Percentiles rank a stretch among this genome's conserved stretches.
Conservation (phyloP, 441 rosid genomes). For the Populus hybrid region DNA sequence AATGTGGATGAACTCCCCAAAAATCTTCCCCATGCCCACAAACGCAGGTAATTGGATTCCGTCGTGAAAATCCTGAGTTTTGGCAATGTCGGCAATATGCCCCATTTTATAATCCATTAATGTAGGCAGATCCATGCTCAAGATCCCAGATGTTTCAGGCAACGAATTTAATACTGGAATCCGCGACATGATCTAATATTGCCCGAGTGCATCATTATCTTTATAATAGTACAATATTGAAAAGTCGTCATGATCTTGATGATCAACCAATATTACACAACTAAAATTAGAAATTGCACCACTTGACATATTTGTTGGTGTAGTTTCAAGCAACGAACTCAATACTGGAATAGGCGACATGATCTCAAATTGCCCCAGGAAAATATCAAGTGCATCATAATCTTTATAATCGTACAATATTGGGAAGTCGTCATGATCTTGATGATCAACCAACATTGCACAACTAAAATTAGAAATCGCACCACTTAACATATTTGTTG, state of each 20-base stretch:
- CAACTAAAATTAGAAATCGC: constrained; percentile 27
- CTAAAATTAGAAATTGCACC: constrained; percentile 25
- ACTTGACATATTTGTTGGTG: not conserved
- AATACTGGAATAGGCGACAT: constrained; percentile 16
- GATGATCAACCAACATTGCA: not conserved
- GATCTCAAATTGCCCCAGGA: constrained; percentile 24
- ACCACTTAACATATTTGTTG: not conserved
- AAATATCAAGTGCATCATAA: constrained; percentile 6
- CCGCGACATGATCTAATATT: constrained; percentile 24
- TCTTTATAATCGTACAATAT: constrained; percentile 8
- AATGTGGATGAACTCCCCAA: constrained; percentile 37
- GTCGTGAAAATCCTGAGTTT: constrained; percentile 26
- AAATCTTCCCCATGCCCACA: constrained; percentile 48
- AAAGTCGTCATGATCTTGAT: constrained; percentile 1
- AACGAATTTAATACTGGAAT: constrained; percentile 3
- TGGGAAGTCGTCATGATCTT: constrained; percentile 3
- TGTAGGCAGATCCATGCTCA: constrained; percentile 33
- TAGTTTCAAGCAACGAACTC: not conserved
- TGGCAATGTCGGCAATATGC: constrained; percentile 16
- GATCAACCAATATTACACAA: not conserved
- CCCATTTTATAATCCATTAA: constrained; percentile 30
- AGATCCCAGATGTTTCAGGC: constrained; percentile 30
- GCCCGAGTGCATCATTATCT: constrained; percentile 6
- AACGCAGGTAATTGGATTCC: constrained; percentile 28
- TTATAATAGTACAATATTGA: constrained; percentile 6